Base-by-base conservation (phyloP, 768 basidiomycete species). In the Hortiboletus campestris region DNA sequence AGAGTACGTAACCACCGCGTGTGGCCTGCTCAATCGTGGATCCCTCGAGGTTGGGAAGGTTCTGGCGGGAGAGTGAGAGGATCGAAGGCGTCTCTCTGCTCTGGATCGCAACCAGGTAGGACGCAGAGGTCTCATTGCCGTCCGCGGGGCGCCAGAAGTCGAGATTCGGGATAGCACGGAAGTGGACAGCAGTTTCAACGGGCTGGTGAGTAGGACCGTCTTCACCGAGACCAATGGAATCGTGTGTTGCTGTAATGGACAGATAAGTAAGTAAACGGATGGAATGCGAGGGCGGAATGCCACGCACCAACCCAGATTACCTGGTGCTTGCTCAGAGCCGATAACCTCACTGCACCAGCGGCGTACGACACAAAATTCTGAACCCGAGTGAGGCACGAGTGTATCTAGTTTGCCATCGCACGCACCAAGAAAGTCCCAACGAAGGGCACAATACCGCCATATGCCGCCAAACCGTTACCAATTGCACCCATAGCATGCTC, bases 401-500 rank as follows among this genome's bases (percentile, higher is more conserved):
- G 31, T 19, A 40, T n/a, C 17, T 25, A 49, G 36, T 41, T 17
- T 31, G 12, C 31, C 22, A 35, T n/a, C 19, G 17, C 35, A 70
- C 79, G 64, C 63, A 89, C 88, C 75, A 97, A 72, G 87, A 97
- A 97, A 34, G 95, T 98, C 54, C 88, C 91, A 59, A 88, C 82
- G 71, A 92, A 94, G 42, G 94, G 94, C 58, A 96, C 83, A 67
- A 95, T 85, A 64, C 84, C 91, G 57, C 94, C 94, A 73, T 97
- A 98, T 3, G 94, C 94, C 58, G 79, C 72, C 58, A 95, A 72
- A 70, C 94, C 94, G 72, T 97, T 97, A 62, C 87, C 91, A 65
- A 98, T 94, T 51, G 94, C 95, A 65, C 89, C 91, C 94, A 97
- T 98, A 63, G 80, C 95, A 74, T 98, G 95, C 73, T 98, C 95